Conservation (phyloP, 306 rosid species). For the Parietaria judaica region DNA sequence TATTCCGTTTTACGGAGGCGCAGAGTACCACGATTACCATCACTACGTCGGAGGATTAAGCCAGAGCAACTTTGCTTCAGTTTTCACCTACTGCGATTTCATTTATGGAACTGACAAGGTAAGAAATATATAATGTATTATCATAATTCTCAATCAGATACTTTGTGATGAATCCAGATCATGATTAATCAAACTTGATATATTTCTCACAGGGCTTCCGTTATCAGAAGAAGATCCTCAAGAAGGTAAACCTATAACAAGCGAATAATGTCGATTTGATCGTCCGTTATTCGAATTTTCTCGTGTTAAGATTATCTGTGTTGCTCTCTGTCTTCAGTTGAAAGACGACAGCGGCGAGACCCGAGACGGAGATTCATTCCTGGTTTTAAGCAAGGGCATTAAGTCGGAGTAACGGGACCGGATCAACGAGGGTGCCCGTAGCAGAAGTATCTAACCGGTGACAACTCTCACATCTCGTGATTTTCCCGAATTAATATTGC, state of each 20-base stretch:
- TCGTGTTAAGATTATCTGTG: constrained; percentile 1
- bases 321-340: constrained; percentile 44
- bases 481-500: constrained; percentile 17
- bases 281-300: constrained; percentile 2
- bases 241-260: constrained; percentile 43
- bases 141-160: constrained; percentile 14
- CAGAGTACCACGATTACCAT: constrained; percentile 94
- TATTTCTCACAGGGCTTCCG: constrained; percentile 62
- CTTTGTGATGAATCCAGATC: constrained; percentile 10
- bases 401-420: constrained; percentile 40
- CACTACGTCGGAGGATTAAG: constrained; percentile 95
- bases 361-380: constrained; percentile 44
- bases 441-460: constrained; percentile 18
- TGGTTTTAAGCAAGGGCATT: constrained; percentile 22
- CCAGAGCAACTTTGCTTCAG: constrained; percentile 94
- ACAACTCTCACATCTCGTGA: constrained; percentile 22
- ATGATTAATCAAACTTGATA: constrained; percentile 23
- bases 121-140: constrained; percentile 10
- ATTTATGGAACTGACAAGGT: constrained; percentile 98
- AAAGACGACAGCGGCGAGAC: constrained; percentile 48
- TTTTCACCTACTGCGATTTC: constrained; percentile 94
- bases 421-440: constrained; percentile 17
- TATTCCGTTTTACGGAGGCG: constrained; percentile 91
- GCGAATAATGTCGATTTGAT: neutral
- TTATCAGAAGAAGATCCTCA: constrained; percentile 67